Evolutionary conservation across 2,329 filamentous ascomycete genomes (phyloP).

Genomic region (Aspergillus piperis): DNA sequence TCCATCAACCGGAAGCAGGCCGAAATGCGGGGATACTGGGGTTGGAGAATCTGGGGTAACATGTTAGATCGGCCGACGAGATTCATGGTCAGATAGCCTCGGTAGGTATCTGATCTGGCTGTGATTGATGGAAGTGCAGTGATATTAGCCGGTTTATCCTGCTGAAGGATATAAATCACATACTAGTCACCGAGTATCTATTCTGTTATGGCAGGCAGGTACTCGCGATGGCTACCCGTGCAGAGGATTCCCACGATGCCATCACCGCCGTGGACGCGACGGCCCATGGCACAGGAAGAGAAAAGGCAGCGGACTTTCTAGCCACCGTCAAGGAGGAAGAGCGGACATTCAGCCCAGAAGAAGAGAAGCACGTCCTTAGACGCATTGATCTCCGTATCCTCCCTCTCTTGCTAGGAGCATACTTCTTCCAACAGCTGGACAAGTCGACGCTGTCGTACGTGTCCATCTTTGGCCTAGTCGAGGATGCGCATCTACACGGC

Average conservation of each 20-base stretch:
- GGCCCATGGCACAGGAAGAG: background rate
- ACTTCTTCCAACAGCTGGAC: constrained; percentile 61
- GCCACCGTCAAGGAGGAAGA: constrained; percentile 11
- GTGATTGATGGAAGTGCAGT: background rate
- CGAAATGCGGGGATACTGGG: background rate
- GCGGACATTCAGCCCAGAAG: constrained; percentile 48
- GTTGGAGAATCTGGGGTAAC: background rate
- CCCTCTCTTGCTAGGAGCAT: constrained; percentile 55
- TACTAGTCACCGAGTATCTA: background rate
- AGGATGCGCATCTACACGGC: constrained; percentile 51
- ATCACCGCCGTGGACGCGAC: constrained; percentile 11
- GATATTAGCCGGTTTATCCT: background rate
- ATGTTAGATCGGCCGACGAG: background rate
- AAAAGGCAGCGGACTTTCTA: constrained; percentile 18
- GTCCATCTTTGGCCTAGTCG: constrained; percentile 44
- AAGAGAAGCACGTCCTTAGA: constrained; percentile 43
- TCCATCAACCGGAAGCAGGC: background rate
- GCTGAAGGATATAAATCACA: background rate
- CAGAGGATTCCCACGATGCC: constrained; percentile 4
- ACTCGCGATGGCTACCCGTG: background rate
- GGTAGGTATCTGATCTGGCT: background rate
- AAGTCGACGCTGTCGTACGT: constrained; percentile 37
- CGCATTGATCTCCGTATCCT: constrained; percentile 55
- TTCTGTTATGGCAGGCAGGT: background rate
- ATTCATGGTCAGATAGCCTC: background rate